Conservation (phyloP, 2,329 filamentous ascomycete species). For the Leptographium lundbergii region DNA sequence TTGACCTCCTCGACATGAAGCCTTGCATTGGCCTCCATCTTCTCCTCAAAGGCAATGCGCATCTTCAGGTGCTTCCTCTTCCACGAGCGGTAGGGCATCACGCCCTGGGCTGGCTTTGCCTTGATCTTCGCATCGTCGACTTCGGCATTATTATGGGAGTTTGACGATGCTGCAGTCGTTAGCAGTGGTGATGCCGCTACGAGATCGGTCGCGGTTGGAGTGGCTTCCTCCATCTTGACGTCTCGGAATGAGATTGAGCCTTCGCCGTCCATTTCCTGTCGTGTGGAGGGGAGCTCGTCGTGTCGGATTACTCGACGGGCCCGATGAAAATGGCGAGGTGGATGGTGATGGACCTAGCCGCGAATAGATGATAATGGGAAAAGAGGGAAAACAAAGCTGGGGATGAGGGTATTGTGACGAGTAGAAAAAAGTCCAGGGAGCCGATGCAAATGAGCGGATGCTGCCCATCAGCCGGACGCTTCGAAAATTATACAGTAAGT, state of each 20-base stretch:
- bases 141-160: constrained; percentile 15
- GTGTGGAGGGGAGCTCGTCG: background rate
- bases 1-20: constrained; percentile 72
- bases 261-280: constrained; percentile 18
- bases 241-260: constrained; percentile 16
- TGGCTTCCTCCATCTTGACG: constrained; percentile 30
- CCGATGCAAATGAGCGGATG: background rate
- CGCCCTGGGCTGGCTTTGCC: constrained; percentile 22
- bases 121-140: constrained; percentile 19
- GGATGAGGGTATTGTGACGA: background rate
- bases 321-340: background rate
- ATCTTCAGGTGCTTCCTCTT: constrained; percentile 96
- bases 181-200: background rate
- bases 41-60: constrained; percentile 64
- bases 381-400: background rate
- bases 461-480: background rate
- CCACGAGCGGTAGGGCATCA: constrained; percentile 49
- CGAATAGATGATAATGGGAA: background rate
- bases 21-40: constrained; percentile 69
- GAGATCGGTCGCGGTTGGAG: background rate
- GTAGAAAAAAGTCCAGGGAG: background rate
- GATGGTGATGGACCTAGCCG: background rate
- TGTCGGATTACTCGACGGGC: background rate
- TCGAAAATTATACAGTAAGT: background rate
- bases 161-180: background rate